Evolutionary conservation across 352 stramenopile species (phyloP).

Genomic region (Phytophthora hibernalis): DNA sequence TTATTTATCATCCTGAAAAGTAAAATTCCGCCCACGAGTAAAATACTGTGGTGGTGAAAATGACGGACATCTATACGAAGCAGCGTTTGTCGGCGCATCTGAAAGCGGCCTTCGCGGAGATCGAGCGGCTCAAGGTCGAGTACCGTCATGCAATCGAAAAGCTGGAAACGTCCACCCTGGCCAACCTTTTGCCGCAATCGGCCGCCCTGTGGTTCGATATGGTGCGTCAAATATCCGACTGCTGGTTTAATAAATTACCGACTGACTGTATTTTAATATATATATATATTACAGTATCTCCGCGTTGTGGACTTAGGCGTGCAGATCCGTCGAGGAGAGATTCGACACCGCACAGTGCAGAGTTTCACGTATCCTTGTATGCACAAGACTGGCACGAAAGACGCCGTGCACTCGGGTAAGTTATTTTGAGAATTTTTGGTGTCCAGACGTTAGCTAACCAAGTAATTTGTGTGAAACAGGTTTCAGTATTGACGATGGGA

Average conservation of each 20-base stretch:
- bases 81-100: conserved; percentile 56
- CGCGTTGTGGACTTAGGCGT: conserved; percentile 70
- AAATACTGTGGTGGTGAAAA: too few species aligned
- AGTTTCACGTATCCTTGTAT: conserved; percentile 52
- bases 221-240: conserved; percentile 37
- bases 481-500: conserved; percentile 80
- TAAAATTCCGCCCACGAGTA: too few species aligned
- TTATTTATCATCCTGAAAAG: too few species aligned
- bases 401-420: conserved; percentile 61
- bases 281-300: conserved; percentile 63
- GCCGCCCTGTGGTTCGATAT: conserved; percentile 70
- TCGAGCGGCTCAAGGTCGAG: conserved; percentile 46
- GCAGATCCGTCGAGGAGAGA: conserved; percentile 77
- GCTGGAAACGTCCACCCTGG: conserved; percentile 44
- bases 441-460: background rate
- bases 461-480: conserved; percentile 35
- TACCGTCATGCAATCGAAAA: conserved; percentile 53
- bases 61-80: too few species aligned
- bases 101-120: conserved; percentile 54
- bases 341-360: conserved; percentile 56
- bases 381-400: conserved; percentile 71
- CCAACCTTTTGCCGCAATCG: conserved; percentile 48
- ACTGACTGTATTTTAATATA: too few species aligned
- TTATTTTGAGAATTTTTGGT: too few species aligned
- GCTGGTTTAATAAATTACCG: too few species aligned